Base-by-base conservation (phyloP, 106 monocot genomes). In the Acorus calamus region DNA sequence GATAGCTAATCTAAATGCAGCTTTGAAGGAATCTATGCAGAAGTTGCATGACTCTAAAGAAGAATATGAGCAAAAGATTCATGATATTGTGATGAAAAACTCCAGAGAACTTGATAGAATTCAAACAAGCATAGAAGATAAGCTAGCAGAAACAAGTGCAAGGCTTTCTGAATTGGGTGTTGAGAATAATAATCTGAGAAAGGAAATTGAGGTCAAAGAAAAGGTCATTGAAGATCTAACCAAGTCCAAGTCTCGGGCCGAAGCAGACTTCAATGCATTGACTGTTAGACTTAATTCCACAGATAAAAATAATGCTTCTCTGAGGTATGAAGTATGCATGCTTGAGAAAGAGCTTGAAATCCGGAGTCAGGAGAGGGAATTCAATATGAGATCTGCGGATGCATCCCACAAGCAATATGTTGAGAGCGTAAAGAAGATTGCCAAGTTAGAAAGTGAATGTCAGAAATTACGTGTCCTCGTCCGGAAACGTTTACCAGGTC, bases 341-440 rank as follows among this genome's bases (percentile, higher is more conserved):
- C 74, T 90, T 64, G 79, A 80, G 59, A 82, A 86, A 73, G 85
- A 90, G 59, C 73, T 82, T 67, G 81, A 82, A 45, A 77, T 89
- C 71, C 62, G 79, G 50, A 85, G 62, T 59, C 68, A 89, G 52
- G 84, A 82, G 62, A 79, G 76, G 50, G 79, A 82, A 12, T 84
- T 80, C 64, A 80, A 73, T 65, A 69, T 80, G 53, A 83, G 70
- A 71, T 78, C 80, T 56, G 80, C 78, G 60, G 78, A 76, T 69
- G 74, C 80, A 56, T 63, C 80, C 11, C 78, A 78, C 44, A 89
- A 66, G 49, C 70, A 85, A 47, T 61, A 82, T 49, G 58, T 77
- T 46, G 79, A 76, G 47, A 79, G 50, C 44, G 11, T 68, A 6
- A 89, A 73, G 69, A 89, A 76, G 64, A 80, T 85, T 13, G 41